Percentiles rank a stretch among this genome's conserved stretches.
phyloP scores from a whole-genome alignment of 2,329 filamentous ascomycete species.

The Exophiala aquamarina region DNA sequence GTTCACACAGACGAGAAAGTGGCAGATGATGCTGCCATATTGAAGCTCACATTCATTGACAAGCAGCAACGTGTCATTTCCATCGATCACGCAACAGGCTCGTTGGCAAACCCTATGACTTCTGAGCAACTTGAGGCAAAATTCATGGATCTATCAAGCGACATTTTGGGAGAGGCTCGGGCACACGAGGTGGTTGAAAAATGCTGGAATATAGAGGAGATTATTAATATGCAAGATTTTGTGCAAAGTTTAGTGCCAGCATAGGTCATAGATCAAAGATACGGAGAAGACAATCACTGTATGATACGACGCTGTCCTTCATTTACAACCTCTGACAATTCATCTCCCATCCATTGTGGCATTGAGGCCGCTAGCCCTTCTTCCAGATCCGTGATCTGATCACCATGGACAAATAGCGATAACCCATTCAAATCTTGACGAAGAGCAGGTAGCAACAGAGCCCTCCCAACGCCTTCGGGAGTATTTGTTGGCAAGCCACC shows the following conservation, averaged over 20 bases:
- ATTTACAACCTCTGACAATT: constrained; percentile 24
- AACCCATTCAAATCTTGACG: constrained; percentile 30
- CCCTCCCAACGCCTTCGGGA: constrained; percentile 25
- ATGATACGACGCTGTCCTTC: constrained; percentile 8
- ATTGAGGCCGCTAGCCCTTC: constrained; percentile 26
- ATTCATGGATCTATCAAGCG: constrained; percentile 47
- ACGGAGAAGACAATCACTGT: too few relatives aligned
- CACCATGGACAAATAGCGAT: constrained; percentile 28
- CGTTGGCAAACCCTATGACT: constrained; percentile 48
- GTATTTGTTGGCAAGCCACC: constrained; percentile 27
- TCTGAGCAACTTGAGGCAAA: constrained; percentile 47
- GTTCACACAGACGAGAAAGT: constrained; percentile 43
- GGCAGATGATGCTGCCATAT: constrained; percentile 41
- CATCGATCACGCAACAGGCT: constrained; percentile 52
- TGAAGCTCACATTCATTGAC: constrained; percentile 33
- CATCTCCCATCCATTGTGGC: constrained; percentile 35
- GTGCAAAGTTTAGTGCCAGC: too few relatives aligned
- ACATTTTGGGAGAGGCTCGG: constrained; percentile 39
- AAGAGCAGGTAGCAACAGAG: constrained; percentile 22
- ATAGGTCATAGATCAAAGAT: too few relatives aligned
- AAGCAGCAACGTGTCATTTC: constrained; percentile 41
- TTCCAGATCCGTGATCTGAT: constrained; percentile 30
- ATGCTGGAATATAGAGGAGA: constrained; percentile 3
- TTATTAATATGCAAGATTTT: constrained; percentile 2
- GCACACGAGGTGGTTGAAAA: constrained; percentile 20